Evolutionary conservation across 2,329 filamentous ascomycete genomes (phyloP).

Genomic region (Cercospora zeina): DNA sequence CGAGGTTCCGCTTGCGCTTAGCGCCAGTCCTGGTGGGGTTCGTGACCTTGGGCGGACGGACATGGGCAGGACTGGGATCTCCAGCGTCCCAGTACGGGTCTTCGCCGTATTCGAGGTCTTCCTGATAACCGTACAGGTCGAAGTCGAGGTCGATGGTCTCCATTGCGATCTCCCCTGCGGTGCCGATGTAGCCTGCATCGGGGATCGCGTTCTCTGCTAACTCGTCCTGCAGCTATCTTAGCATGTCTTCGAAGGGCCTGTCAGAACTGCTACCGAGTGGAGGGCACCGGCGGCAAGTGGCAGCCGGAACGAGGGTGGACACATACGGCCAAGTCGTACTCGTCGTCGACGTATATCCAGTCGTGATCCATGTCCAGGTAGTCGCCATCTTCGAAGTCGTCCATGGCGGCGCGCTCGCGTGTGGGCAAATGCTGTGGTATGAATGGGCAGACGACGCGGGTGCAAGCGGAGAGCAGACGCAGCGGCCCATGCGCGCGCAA

Average conservation of each 20-base stretch:
- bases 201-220: constrained; percentile 52
- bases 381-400: constrained; percentile 42
- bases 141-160: constrained; percentile 42
- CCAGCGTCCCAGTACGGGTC: constrained; percentile 46
- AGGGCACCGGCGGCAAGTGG: constrained; percentile 16
- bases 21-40: constrained; percentile 28
- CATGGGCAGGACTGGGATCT: constrained; percentile 1
- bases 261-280: background rate
- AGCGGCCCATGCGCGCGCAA: constrained; percentile 13
- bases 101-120: constrained; percentile 52
- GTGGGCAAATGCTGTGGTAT: background rate
- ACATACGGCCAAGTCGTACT: constrained; percentile 43
- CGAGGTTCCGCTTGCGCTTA: constrained; percentile 38
- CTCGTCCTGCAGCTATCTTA: constrained; percentile 45
- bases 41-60: constrained; percentile 22
- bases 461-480: background rate
- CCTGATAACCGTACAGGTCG: constrained; percentile 52
- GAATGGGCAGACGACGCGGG: background rate
- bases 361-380: constrained; percentile 44
- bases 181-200: constrained; percentile 44
- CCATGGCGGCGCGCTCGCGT: constrained; percentile 26
- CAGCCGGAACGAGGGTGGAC: constrained; percentile 20
- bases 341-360: constrained; percentile 52
- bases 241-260: background rate
- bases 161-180: constrained; percentile 36